These are phyloP conservation scores for Fraxinus excelsior DNA, from an alignment of 257 asterid genomes.

Conservation along the genomic window DNA sequence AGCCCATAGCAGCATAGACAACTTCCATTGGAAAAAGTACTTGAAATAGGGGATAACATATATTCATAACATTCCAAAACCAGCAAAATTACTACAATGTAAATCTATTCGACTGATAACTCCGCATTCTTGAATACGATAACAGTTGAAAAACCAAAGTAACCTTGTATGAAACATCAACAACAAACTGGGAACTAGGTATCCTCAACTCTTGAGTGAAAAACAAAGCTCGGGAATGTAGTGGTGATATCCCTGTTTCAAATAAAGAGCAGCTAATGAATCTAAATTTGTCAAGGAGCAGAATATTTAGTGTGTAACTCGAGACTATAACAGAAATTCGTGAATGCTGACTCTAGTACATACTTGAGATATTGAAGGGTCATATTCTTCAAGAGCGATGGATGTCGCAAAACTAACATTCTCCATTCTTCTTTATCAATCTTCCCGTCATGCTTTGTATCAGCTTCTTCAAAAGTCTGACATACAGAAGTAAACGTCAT, in stretches of 20 bases:
- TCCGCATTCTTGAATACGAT: background rate
- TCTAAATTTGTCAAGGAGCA: background rate
- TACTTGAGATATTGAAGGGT: conserved; percentile 97
- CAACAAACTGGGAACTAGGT: conserved; percentile 45
- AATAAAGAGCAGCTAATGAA: background rate
- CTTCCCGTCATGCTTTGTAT: conserved; percentile 92
- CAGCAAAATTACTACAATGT: background rate
- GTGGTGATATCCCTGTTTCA: conserved; percentile 64
- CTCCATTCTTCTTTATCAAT: conserved; percentile 97
- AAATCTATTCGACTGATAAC: background rate
- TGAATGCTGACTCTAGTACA: conserved; percentile 20
- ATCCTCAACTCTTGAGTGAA: conserved; percentile 93
- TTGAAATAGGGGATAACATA: background rate
- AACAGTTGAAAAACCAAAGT: conserved; percentile 20
- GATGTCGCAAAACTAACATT: conserved; percentile 82
- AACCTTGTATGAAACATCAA: conserved; percentile 15
- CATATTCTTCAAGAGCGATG: conserved; percentile 93
- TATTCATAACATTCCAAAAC: background rate
- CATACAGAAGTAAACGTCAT: conserved; percentile 18
- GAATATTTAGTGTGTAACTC: background rate
- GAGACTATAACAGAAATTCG: background rate
- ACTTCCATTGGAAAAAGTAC: background rate
- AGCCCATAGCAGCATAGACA: background rate
- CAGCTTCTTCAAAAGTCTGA: conserved; percentile 97
- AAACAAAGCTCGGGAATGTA: conserved; percentile 93